phyloP scores from a whole-genome alignment of 441 rosid genomes.

The Bruguiera hainesii region DNA sequence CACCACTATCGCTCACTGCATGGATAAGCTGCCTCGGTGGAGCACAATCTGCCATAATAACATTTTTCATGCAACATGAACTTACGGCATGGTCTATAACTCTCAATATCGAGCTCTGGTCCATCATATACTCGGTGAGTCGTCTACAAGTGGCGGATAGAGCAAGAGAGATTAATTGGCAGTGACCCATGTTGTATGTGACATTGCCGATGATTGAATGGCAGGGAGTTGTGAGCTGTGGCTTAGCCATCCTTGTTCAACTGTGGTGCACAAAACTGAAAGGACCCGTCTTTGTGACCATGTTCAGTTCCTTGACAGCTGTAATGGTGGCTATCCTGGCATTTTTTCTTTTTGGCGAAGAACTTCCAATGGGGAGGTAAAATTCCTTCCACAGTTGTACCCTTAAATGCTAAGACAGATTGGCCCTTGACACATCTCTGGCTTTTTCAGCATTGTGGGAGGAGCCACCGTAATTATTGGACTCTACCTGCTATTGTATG shows the following conservation, averaged over 20 bases:
- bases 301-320: conserved; percentile 45
- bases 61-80: conserved; percentile 30
- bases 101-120: conserved; percentile 33
- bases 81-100: conserved; percentile 36
- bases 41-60: conserved; percentile 41
- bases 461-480: conserved; percentile 35
- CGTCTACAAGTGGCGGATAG: background rate
- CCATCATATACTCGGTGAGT: conserved; percentile 40
- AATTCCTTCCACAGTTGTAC: background rate
- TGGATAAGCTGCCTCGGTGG: conserved; percentile 41
- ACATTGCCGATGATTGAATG: conserved; percentile 1
- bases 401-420: background rate
- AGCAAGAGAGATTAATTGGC: background rate
- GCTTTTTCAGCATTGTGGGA: conserved; percentile 30
- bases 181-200: background rate
- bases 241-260: conserved; percentile 27
- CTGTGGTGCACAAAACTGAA: conserved; percentile 48
- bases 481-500: conserved; percentile 29
- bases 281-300: conserved; percentile 53
- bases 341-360: conserved; percentile 50
- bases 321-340: conserved; percentile 38
- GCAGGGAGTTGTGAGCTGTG: conserved; percentile 41
- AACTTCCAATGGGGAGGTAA: conserved; percentile 40
- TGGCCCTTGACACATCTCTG: conserved; percentile 10
- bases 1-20: conserved; percentile 40